Evolutionary conservation across 176 grass and related monocot species (phyloP).

Genomic region (Alopecurus myosuroides): DNA sequence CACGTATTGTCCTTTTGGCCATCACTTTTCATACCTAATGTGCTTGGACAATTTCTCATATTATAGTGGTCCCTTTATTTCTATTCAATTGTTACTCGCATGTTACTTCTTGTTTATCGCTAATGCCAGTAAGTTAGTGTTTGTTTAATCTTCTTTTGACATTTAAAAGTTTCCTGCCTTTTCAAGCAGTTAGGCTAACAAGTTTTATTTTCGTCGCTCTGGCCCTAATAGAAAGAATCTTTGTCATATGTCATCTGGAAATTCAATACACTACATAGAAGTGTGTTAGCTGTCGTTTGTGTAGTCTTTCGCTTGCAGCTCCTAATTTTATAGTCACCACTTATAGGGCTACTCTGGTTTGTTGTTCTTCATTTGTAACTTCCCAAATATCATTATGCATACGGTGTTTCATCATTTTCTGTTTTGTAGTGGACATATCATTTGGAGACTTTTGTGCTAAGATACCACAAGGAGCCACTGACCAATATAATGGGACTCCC

Average conservation of each 20-base stretch:
- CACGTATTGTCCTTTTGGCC: too few relatives aligned
- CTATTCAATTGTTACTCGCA: too few relatives aligned
- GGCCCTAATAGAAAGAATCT: background rate
- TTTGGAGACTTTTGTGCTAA: conserved; percentile 75
- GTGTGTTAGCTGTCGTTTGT: too few relatives aligned
- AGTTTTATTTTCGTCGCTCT: background rate
- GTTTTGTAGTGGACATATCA: conserved; percentile 80
- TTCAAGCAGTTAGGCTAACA: background rate
- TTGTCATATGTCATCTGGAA: background rate
- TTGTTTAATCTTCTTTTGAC: too few relatives aligned
- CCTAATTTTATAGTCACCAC: background rate
- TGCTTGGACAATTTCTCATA: too few relatives aligned
- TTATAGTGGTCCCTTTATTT: too few relatives aligned
- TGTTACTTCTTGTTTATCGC: too few relatives aligned
- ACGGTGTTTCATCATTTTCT: background rate
- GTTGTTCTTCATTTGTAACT: background rate
- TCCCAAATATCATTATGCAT: background rate
- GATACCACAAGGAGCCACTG: conserved; percentile 74
- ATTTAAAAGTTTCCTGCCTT: too few relatives aligned
- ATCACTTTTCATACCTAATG: too few relatives aligned
- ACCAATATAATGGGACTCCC: conserved; percentile 77
- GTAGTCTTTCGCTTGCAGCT: too few relatives aligned
- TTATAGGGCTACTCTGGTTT: background rate
- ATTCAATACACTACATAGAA: too few relatives aligned
- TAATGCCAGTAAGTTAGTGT: too few relatives aligned